Base-by-base conservation (phyloP, 2,329 filamentous ascomycete species). In the Fusarium drepaniforme region DNA sequence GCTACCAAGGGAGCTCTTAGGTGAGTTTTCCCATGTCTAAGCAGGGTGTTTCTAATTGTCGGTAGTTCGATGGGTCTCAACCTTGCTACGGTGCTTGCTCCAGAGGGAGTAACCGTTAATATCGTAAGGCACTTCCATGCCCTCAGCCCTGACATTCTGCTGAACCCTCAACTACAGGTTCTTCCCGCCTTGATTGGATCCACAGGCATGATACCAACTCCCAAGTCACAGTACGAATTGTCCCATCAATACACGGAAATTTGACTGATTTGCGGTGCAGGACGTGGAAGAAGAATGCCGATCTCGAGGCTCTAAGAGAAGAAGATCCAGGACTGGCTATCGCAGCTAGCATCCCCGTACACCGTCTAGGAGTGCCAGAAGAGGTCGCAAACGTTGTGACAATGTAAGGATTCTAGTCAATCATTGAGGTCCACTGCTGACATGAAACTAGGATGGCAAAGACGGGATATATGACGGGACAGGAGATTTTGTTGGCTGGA, bases 141-240 rank as follows among this genome's bases (percentile, higher is more conserved):
- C 15, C 23, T 37, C 1, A n/a, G 8, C 16, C 23, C 9, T 40
- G 12, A 2, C 0, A 9, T n/a, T 61, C 5, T 33, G 5, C 16
- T 68, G 16, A 67, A 28, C 7, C 11, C 42, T 8, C 23, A 42
- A 56, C 12, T 12, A 23, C 38, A 60, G 81, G 78, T 83, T 3
- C 69, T 79, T 4, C 82, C 82, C 2, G 82, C 82, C n/a, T 82
- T 83, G 81, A 83, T 83, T 46, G 82, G 81, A 0, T 75, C 77
- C 3, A 83, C 82, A 11, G 82, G 80, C 42, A 82, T 83, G 81
- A 83, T 83, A 40, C 80, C 81, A 2, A 76, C 77, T 0, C 81
- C 82, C 1, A 80, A 79, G 30, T 76, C 77, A 42, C 75, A 68
- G 81, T 83, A 23, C 23, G 23, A 23, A 23, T 23, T 23, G 23